These are phyloP conservation scores for Candida silvicultrix DNA, from an alignment of 805 yeast species.

Conservation along the genomic window DNA sequence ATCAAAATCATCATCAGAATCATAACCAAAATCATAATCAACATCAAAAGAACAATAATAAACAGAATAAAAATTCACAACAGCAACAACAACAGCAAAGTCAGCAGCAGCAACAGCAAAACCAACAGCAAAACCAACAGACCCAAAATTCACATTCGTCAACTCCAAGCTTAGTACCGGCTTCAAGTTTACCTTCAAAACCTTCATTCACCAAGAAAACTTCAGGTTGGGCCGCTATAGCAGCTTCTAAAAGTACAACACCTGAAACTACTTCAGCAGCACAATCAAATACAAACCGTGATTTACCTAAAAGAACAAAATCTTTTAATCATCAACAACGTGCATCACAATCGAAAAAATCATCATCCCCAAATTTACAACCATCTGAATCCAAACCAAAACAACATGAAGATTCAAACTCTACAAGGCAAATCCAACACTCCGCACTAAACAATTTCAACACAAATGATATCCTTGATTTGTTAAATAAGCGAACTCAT, in stretches of 20 bases:
- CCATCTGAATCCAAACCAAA: neutral
- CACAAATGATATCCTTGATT: neutral
- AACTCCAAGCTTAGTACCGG: neutral
- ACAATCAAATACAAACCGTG: neutral
- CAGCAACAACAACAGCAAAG: neutral
- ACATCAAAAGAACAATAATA: neutral
- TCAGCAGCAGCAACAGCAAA: neutral
- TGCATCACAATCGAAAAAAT: neutral
- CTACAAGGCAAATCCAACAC: neutral
- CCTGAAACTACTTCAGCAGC: neutral
- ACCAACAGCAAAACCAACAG: neutral
- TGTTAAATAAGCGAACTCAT: neutral
- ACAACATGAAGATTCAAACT: neutral
- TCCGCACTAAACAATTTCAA: neutral
- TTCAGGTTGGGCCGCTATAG: neutral
- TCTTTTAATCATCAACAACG: neutral
- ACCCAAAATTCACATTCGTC: neutral
- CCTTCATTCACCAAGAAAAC: neutral
- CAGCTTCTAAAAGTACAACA: neutral
- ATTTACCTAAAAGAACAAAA: neutral
- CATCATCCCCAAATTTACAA: neutral
- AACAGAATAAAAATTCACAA: neutral
- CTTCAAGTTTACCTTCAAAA: neutral
- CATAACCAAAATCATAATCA: neutral
- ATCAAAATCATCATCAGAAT: neutral